Evolutionary conservation across 2,329 filamentous ascomycete species (phyloP).

Genomic region (Colletotrichum spaethianum): DNA sequence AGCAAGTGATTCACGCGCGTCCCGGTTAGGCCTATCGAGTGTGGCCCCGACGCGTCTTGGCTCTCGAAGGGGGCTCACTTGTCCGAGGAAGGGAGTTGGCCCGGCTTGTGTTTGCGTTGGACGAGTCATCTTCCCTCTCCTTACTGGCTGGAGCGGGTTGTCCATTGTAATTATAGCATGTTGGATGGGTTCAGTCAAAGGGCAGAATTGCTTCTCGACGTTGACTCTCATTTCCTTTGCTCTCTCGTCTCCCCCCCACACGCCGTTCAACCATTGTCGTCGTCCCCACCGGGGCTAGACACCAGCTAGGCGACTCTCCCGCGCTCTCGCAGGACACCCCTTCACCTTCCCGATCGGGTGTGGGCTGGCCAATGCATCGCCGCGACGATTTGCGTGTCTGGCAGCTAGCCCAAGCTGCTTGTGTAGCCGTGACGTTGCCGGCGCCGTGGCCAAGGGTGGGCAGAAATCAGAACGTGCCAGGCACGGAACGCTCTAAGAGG

Average conservation of each 20-base stretch:
- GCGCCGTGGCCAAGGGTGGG: neutral
- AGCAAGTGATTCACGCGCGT: conserved; percentile 33
- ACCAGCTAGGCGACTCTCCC: conserved; percentile 36
- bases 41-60: neutral
- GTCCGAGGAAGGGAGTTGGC: conserved; percentile 16
- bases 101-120: conserved; percentile 7
- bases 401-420: neutral
- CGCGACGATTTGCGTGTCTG: neutral
- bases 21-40: neutral
- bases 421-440: neutral
- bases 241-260: neutral
- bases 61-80: neutral
- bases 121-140: neutral
- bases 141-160: conserved; percentile 7
- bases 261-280: neutral
- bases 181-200: neutral
- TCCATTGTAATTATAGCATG: conserved; percentile 1
- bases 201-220: conserved; percentile 7
- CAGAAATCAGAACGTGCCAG: conserved; percentile 40
- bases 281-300: conserved; percentile 30
- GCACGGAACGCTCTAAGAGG: conserved; percentile 41
- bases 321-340: conserved; percentile 24
- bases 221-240: conserved; percentile 10
- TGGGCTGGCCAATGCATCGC: conserved; percentile 17
- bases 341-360: conserved; percentile 39